phyloP scores from a whole-genome alignment of 192 early-diverging fungal species.

The Entophlyctis luteolus region DNA sequence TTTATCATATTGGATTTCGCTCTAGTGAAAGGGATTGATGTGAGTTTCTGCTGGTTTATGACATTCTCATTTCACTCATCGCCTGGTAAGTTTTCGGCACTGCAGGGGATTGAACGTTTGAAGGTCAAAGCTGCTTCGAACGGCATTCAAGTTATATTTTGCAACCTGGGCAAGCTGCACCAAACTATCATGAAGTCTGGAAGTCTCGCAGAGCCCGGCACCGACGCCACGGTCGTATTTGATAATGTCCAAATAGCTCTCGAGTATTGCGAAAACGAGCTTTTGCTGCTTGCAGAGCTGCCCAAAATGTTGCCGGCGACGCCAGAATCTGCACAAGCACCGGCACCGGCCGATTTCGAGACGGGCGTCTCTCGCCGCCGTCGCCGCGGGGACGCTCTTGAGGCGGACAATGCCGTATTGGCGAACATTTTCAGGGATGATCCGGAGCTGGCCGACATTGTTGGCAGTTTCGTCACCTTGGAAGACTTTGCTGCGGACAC shows the following conservation, averaged over 20 bases:
- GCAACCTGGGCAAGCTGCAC: conserved; percentile 50
- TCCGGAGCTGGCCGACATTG: no score
- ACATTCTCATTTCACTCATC: neutral
- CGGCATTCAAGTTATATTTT: conserved; percentile 79
- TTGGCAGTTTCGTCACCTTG: no score
- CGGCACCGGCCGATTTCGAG: no score
- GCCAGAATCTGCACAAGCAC: no score
- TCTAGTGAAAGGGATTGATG: conserved; percentile 78
- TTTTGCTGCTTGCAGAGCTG: conserved; percentile 60
- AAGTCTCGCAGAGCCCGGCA: conserved; percentile 32
- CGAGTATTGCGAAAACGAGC: conserved; percentile 90
- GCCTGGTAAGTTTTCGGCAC: conserved; percentile 67
- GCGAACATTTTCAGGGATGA: no score
- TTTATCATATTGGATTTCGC: conserved; percentile 88
- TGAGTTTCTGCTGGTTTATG: conserved; percentile 4
- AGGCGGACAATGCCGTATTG: no score
- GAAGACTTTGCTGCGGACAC: no score
- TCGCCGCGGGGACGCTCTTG: no score
- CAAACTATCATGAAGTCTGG: conserved; percentile 31
- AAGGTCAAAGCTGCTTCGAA: conserved; percentile 66
- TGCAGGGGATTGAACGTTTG: conserved; percentile 84
- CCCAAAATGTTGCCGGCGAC: neutral
- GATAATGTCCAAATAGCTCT: conserved; percentile 80
- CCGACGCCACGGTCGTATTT: conserved; percentile 61
- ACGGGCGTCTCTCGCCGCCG: no score